phyloP scores from a whole-genome alignment of 2,329 filamentous ascomycete genomes.

The Verticillium nubilum region DNA sequence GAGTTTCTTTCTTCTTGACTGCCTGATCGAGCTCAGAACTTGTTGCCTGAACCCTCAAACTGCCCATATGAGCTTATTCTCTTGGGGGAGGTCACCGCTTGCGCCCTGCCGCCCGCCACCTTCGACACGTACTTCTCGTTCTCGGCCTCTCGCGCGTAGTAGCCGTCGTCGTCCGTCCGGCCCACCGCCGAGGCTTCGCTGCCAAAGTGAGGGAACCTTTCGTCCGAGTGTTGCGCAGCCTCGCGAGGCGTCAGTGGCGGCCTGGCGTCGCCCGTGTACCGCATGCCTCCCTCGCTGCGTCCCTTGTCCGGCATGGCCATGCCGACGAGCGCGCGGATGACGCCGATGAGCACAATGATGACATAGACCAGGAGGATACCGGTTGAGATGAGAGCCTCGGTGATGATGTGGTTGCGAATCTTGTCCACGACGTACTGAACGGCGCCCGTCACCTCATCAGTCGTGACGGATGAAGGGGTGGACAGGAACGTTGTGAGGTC shows the following conservation, averaged over 20 bases:
- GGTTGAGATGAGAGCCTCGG: conserved; percentile 75
- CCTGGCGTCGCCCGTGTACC: conserved; percentile 24
- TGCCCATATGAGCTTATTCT: conserved; percentile 29
- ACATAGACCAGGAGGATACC: conserved; percentile 73
- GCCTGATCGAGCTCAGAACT: conserved; percentile 5
- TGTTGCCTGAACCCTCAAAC: conserved; percentile 18
- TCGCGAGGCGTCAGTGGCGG: conserved; percentile 17
- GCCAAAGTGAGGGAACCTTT: conserved; percentile 10
- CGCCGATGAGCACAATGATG: conserved; percentile 68
- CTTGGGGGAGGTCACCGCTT: conserved; percentile 22
- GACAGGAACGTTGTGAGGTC: conserved; percentile 68
- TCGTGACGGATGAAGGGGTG: conserved; percentile 66
- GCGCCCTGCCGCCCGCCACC: conserved; percentile 13
- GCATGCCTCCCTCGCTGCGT: conserved; percentile 47
- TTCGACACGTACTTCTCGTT: conserved; percentile 20
- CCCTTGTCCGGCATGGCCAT: conserved; percentile 50
- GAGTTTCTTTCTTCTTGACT: neutral
- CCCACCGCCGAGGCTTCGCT: conserved; percentile 7
- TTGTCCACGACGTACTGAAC: conserved; percentile 64
- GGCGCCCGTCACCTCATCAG: conserved; percentile 76
- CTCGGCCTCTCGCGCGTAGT: conserved; percentile 12
- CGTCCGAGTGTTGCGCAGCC: conserved; percentile 5
- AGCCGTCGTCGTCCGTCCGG: conserved; percentile 6
- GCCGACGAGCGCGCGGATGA: conserved; percentile 59
- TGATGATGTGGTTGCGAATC: conserved; percentile 62